Base-by-base conservation (phyloP, 768 basidiomycete genomes). In the Lactarius akahatsu region DNA sequence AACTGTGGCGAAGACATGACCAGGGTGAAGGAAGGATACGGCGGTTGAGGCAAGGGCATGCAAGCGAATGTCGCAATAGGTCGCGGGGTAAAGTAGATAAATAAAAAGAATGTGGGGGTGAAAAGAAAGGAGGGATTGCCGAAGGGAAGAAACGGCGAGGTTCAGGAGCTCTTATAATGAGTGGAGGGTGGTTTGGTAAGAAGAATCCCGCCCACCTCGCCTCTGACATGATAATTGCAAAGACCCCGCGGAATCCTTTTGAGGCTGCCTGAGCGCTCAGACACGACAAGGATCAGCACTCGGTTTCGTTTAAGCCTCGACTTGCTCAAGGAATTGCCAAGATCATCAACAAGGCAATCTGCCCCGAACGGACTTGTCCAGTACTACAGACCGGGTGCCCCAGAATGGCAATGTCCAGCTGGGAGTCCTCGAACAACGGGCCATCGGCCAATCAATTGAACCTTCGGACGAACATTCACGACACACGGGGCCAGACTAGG, bases 201-300 rank as follows among this genome's bases (percentile, higher is more conserved):
- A 30, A 62, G 62, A 63, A 67, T 43, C 40, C 66, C 66, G 66
- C 20, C 43, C 61, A 63, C 47, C 57, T 26, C 66, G 66, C 57
- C 57, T 63, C 62, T 67, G 66, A 63, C 66, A 59, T 59, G 57
- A 67, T 55, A 23, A 43, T 45, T 63, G 50, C 9, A 38, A 59
- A 67, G 66, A 63, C 61, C 50, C 66, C 66, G 62, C 66, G 62
- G 61, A 40, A 59, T 63, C 61, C 58, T 50, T 8, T 55, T 67
- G 57, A 40, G 56, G 56, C 30, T 26, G 45, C 57, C 52, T 43
- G 52, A 45, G 34, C 66, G 66, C 66, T 55, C 57, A 55, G 62
- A 59, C 50, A 59, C 61, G 40, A 58, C 66, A 59, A 23, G 38
- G 66, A 67, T 63, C 62, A 59, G 62, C 66, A 67, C 41, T 54